Conservation (phyloP, 1,139 yeast species). For the Yamadazyma spencermartinsiae region DNA sequence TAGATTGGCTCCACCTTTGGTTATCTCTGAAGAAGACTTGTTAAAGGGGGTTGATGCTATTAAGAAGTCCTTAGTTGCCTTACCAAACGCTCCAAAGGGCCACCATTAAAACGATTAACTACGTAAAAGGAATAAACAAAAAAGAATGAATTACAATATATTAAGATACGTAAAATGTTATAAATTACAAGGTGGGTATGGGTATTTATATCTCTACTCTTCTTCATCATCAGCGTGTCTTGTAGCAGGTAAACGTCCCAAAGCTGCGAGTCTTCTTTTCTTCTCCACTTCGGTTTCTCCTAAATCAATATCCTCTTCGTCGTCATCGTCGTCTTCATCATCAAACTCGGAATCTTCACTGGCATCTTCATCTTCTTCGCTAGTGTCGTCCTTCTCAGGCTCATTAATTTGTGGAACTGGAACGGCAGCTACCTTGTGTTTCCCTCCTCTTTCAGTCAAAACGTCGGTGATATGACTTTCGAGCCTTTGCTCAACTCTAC, state of each 20-base stretch:
- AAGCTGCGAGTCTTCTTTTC: slow-evolving; percentile 76
- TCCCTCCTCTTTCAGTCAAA: slow-evolving; percentile 16
- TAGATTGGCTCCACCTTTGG: slow-evolving; percentile 95
- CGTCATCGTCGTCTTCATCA: slow-evolving; percentile 24
- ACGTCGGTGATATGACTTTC: slow-evolving; percentile 29
- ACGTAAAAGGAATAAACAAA: neutral
- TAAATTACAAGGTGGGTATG: neutral
- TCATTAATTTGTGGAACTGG: slow-evolving; percentile 14
- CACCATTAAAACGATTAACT: slow-evolving; percentile 30
- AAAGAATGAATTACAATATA: too few relatives aligned
- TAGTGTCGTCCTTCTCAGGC: slow-evolving; percentile 5
- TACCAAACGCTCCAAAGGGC: slow-evolving; percentile 54
- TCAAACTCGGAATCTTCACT: slow-evolving; percentile 12
- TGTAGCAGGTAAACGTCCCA: slow-evolving; percentile 52
- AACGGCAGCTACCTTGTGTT: slow-evolving; percentile 9
- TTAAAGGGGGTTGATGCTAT: slow-evolving; percentile 78
- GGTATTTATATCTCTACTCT: slow-evolving; percentile 24
- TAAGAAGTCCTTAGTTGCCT: slow-evolving; percentile 56
- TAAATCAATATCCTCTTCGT: slow-evolving; percentile 13
- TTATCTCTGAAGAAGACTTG: slow-evolving; percentile 84
- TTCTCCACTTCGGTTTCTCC: slow-evolving; percentile 71
- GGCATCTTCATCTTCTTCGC: slow-evolving; percentile 51
- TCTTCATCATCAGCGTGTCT: slow-evolving; percentile 60
- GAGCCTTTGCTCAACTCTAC: slow-evolving; percentile 22
- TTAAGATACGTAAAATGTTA: neutral